Evolutionary conservation across 345 rosid genomes (phyloP).

Genomic region (Litchi chinensis): DNA sequence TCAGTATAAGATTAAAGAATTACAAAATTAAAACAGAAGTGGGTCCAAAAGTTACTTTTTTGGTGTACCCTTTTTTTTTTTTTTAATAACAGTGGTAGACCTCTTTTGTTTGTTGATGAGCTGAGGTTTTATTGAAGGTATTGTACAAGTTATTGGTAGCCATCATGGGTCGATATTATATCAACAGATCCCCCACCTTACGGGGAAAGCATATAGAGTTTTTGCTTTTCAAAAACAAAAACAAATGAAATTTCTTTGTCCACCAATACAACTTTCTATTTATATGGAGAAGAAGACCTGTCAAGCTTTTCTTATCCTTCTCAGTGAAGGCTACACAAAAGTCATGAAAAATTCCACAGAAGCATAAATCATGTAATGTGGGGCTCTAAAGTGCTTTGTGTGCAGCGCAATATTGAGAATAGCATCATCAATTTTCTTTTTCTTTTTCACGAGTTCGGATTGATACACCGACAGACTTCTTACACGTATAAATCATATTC

Average conservation of each 20-base stretch:
- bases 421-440: background rate
- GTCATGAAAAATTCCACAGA: background rate
- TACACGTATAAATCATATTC: too few species aligned
- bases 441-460: too few species aligned
- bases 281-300: background rate
- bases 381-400: background rate
- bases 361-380: background rate
- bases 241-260: background rate
- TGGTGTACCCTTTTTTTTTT: background rate
- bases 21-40: background rate
- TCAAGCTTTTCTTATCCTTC: background rate
- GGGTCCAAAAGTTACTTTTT: background rate
- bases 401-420: background rate
- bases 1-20: too few species aligned
- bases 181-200: background rate
- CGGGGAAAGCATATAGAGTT: background rate
- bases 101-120: background rate
- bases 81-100: too few species aligned
- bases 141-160: background rate
- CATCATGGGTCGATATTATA: background rate
- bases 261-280: background rate
- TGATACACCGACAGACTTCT: too few species aligned
- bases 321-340: slow-evolving; percentile 2
- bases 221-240: background rate
- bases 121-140: background rate